Evolutionary conservation across 2,329 filamentous ascomycete genomes (phyloP).

Genomic region (Penicillium olsonii): DNA sequence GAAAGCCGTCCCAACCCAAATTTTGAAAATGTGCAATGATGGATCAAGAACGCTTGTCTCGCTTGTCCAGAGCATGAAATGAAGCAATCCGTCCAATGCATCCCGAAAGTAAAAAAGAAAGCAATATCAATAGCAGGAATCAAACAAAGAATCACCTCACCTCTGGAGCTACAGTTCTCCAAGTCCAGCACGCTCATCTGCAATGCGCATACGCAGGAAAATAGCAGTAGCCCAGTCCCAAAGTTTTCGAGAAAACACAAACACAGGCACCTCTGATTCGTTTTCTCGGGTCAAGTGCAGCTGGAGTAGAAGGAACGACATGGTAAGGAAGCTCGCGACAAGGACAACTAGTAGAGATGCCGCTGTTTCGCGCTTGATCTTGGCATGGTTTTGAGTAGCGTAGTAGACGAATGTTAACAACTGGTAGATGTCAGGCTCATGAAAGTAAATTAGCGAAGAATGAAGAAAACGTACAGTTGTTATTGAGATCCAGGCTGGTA

Average conservation of each 20-base stretch:
- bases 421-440: slow-evolving; percentile 39
- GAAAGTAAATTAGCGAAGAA: neutral
- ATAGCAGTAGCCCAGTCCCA: slow-evolving; percentile 41
- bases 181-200: slow-evolving; percentile 24
- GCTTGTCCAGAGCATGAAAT: neutral
- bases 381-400: slow-evolving; percentile 74
- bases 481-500: slow-evolving; percentile 77
- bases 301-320: slow-evolving; percentile 68
- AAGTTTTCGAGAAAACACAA: slow-evolving; percentile 50
- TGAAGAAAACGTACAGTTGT: slow-evolving; percentile 61
- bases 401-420: slow-evolving; percentile 75
- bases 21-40: slow-evolving; percentile 15
- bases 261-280: slow-evolving; percentile 62
- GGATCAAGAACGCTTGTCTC: neutral
- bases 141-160: neutral
- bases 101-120: slow-evolving; percentile 3
- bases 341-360: slow-evolving; percentile 77
- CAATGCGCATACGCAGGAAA: slow-evolving; percentile 37
- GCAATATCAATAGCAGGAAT: neutral
- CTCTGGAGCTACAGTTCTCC: slow-evolving; percentile 26
- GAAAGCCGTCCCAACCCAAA: slow-evolving; percentile 2
- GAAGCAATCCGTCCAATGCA: neutral
- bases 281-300: slow-evolving; percentile 64
- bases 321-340: slow-evolving; percentile 73
- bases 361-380: slow-evolving; percentile 75